Conservation (phyloP, 441 rosid genomes). For the Biscutella laevigata region DNA sequence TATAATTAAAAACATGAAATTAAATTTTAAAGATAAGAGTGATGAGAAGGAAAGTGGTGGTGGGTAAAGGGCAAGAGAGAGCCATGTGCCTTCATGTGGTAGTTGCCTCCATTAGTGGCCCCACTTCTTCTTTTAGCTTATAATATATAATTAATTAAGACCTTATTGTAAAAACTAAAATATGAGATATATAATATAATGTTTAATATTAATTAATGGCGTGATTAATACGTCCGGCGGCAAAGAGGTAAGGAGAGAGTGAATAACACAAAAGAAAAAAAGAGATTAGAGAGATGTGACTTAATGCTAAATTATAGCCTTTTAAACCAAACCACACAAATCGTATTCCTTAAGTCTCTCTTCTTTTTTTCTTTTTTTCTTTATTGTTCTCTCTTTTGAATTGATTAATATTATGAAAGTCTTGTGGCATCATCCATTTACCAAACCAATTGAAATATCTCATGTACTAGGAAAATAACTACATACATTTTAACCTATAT, state of each 20-base stretch:
- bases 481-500: too few relatives aligned
- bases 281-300: constrained; percentile 32
- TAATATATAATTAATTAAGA: neutral
- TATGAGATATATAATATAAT: too few relatives aligned
- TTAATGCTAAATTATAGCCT: constrained; percentile 31
- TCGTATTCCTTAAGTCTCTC: constrained; percentile 25
- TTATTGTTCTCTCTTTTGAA: neutral
- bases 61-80: constrained; percentile 23
- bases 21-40: constrained; percentile 26
- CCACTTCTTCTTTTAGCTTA: constrained; percentile 5
- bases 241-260: constrained; percentile 22
- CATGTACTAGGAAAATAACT: neutral
- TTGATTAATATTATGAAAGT: neutral
- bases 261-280: constrained; percentile 31
- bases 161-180: neutral
- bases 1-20: constrained; percentile 7
- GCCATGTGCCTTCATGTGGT: constrained; percentile 37
- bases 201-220: constrained; percentile 20
- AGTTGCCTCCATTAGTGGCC: constrained; percentile 26
- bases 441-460: constrained; percentile 9
- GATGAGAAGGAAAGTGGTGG: constrained; percentile 23
- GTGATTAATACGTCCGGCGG: constrained; percentile 26
- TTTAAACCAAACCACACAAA: constrained; percentile 30
- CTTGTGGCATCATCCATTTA: neutral
- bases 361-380: neutral